These are phyloP conservation scores for Mycena vulgaris DNA, from an alignment of 768 basidiomycete genomes.

Conservation along the genomic window DNA sequence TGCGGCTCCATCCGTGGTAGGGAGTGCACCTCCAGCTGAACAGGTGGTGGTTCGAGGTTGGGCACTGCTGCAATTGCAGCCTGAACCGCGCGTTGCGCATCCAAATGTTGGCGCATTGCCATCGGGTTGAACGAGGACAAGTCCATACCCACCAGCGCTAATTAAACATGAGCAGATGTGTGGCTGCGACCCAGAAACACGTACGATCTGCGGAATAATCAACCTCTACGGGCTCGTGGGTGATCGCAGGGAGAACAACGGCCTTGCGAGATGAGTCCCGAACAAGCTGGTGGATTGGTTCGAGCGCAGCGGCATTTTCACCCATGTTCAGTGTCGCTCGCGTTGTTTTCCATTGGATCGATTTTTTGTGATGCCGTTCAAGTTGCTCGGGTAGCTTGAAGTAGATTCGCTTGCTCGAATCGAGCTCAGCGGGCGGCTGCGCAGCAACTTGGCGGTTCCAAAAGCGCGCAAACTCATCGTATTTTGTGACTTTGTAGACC, in stretches of 20 bases:
- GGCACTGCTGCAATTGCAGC: too few species aligned
- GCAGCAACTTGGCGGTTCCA: conserved; percentile 34
- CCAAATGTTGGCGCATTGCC: conserved; percentile 7
- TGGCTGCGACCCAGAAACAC: background rate
- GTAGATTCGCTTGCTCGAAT: conserved; percentile 27
- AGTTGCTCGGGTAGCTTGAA: conserved; percentile 40
- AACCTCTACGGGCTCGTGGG: conserved; percentile 12
- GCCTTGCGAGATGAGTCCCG: conserved; percentile 16
- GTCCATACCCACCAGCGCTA: conserved; percentile 11
- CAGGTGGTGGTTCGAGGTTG: too few species aligned
- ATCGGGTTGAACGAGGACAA: conserved; percentile 16
- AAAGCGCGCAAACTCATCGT: conserved; percentile 20
- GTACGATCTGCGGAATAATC: conserved; percentile 17
- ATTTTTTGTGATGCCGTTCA: conserved; percentile 37
- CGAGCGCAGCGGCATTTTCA: conserved; percentile 7
- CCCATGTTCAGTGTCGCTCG: conserved; percentile 20
- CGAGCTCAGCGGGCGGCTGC: conserved; percentile 7
- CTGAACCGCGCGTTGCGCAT: too few species aligned
- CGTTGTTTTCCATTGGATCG: conserved; percentile 22
- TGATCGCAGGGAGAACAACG: conserved; percentile 16
- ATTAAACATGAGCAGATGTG: background rate
- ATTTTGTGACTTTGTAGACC: conserved; percentile 29
- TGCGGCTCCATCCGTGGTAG: too few species aligned
- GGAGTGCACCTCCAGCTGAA: too few species aligned
- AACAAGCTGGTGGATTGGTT: conserved; percentile 5